Conservation (phyloP, 2,329 filamentous ascomycete species). For the Ophiocordyceps australis region DNA sequence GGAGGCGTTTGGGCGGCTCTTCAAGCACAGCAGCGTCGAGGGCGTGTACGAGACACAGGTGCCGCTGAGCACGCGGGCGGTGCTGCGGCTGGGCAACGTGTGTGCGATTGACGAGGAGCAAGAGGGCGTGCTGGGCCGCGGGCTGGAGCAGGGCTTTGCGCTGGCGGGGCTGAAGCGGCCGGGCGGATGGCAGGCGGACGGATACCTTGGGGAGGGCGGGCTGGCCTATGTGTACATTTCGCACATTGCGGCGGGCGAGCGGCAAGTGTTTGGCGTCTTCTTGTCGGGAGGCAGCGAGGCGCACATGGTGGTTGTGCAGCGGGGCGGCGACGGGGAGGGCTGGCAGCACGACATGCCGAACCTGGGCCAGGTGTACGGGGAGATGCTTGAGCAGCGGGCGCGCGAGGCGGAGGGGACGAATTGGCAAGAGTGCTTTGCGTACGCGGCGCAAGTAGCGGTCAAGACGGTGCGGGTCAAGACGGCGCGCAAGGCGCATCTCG, state of each 20-base stretch:
- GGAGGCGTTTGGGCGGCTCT: conserved; percentile 64
- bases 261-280: conserved; percentile 86
- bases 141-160: conserved; percentile 87
- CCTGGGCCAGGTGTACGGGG: conserved; percentile 70
- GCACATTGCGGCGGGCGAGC: conserved; percentile 77
- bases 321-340: conserved; percentile 55
- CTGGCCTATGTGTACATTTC: conserved; percentile 84
- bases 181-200: conserved; percentile 35
- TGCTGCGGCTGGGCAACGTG: conserved; percentile 75
- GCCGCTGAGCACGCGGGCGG: conserved; percentile 67
- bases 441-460: conserved; percentile 75
- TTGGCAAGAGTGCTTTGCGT: conserved; percentile 69
- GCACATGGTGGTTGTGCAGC: conserved; percentile 76
- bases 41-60: conserved; percentile 94
- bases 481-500: conserved; percentile 71
- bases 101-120: conserved; percentile 90
- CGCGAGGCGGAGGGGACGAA: conserved; percentile 49
- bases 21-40: conserved; percentile 87
- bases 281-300: conserved; percentile 68
- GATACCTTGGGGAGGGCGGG: conserved; percentile 59
- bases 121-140: conserved; percentile 77
- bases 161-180: conserved; percentile 55
- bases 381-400: conserved; percentile 48
- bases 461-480: conserved; percentile 79
- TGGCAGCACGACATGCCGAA: conserved; percentile 91